phyloP scores from a whole-genome alignment of 2,329 filamentous ascomycete genomes.

The Trichoderma sp. region DNA sequence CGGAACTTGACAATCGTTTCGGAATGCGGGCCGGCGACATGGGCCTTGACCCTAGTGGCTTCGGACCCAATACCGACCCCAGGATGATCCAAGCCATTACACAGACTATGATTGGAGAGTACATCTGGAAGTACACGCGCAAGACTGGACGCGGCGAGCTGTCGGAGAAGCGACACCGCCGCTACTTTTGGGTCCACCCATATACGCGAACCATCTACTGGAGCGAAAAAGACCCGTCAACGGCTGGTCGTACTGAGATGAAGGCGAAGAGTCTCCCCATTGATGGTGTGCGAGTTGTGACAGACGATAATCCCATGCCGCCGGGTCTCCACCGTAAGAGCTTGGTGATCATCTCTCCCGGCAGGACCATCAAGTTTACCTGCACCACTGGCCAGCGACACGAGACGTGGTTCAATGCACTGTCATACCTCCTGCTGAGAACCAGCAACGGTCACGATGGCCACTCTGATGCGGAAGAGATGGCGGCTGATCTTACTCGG shows the following conservation, averaged over 20 bases:
- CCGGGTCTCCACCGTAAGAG: slow-evolving; percentile 94
- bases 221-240: slow-evolving; percentile 85
- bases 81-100: slow-evolving; percentile 99
- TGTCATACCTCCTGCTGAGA: slow-evolving; percentile 86
- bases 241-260: slow-evolving; percentile 71
- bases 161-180: slow-evolving; percentile 83
- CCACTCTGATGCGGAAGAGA: slow-evolving; percentile 59
- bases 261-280: slow-evolving; percentile 87
- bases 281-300: slow-evolving; percentile 85
- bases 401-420: slow-evolving; percentile 97
- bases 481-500: slow-evolving; percentile 54
- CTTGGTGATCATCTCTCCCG: slow-evolving; percentile 83
- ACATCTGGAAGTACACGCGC: slow-evolving; percentile 97
- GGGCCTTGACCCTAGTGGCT: slow-evolving; percentile 52
- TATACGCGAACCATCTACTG: slow-evolving; percentile 96
- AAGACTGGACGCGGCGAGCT: slow-evolving; percentile 86
- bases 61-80: slow-evolving; percentile 77
- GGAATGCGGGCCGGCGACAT: slow-evolving; percentile 63
- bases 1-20: slow-evolving; percentile 88
- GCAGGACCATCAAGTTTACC: slow-evolving; percentile 87
- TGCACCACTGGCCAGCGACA: slow-evolving; percentile 90
- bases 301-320: slow-evolving; percentile 91
- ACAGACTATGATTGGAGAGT: slow-evolving; percentile 99
- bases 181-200: slow-evolving; percentile 99
- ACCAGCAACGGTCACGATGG: slow-evolving; percentile 63